A percentile compares a stretch with the other conserved stretches of the same genome.
These are phyloP conservation scores for Solanum habrochaites DNA, from an alignment of 257 asterid species.

Conservation along the genomic window DNA sequence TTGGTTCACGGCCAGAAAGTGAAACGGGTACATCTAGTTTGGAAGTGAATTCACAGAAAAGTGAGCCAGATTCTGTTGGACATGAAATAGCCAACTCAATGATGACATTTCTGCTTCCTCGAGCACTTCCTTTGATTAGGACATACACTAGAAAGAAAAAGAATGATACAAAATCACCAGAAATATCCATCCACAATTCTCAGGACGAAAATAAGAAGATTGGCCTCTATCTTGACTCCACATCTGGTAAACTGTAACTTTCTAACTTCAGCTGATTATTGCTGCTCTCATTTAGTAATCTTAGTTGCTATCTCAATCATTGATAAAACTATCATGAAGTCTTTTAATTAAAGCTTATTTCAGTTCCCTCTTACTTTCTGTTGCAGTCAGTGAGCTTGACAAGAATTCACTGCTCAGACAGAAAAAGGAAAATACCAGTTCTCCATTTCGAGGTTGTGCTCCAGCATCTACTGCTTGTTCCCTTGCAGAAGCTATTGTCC, in stretches of 20 bases:
- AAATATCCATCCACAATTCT: slow-evolving; percentile 9
- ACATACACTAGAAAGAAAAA: slow-evolving; percentile 65
- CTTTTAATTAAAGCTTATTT: background rate
- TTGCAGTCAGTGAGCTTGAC: slow-evolving; percentile 25
- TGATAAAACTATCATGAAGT: background rate
- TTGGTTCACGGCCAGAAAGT: slow-evolving; percentile 52
- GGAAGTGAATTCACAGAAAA: slow-evolving; percentile 31
- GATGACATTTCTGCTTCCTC: slow-evolving; percentile 77
- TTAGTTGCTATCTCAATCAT: background rate
- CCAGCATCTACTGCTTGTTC: slow-evolving; percentile 21
- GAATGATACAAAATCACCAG: slow-evolving; percentile 24
- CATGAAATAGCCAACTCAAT: slow-evolving; percentile 58
- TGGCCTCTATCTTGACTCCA: slow-evolving; percentile 7
- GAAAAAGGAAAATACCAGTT: slow-evolving; percentile 14
- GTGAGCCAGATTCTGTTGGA: slow-evolving; percentile 44
- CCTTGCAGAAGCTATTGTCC: slow-evolving; percentile 30
- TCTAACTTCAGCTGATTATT: background rate
- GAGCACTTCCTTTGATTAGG: slow-evolving; percentile 71
- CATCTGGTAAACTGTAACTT: slow-evolving; percentile 36
- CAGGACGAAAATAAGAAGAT: slow-evolving; percentile 20
- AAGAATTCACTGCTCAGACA: slow-evolving; percentile 16
- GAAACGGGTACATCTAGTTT: slow-evolving; percentile 23
- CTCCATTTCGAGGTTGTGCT: slow-evolving; percentile 11
- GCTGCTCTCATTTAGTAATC: background rate
- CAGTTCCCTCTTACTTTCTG: background rate